Percentiles rank a stretch among this genome's conserved stretches.
phyloP scores from a whole-genome alignment of 805 yeast genomes.

The Cyberlindnera bimundalis region DNA sequence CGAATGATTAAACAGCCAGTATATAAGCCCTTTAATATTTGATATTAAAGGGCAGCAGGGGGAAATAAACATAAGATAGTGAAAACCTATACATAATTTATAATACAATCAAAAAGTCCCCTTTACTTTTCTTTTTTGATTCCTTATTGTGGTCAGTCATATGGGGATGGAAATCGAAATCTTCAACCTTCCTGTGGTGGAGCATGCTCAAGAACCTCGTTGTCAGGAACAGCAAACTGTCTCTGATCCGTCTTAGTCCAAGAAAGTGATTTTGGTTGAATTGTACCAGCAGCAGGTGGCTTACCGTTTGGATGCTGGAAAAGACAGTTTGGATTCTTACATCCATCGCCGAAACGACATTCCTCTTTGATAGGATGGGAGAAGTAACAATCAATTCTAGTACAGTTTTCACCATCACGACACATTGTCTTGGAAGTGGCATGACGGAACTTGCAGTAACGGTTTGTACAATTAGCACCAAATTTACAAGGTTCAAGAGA shows the following conservation, averaged over 20 bases:
- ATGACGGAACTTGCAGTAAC: conserved; percentile 79
- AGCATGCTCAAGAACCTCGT: conserved; percentile 67
- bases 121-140: not conserved
- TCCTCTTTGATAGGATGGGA: conserved; percentile 77
- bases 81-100: conserved; percentile 1
- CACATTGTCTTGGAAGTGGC: conserved; percentile 72
- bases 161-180: too few species aligned
- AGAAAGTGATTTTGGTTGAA: conserved; percentile 19
- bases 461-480: conserved; percentile 72
- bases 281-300: conserved; percentile 25
- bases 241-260: conserved; percentile 51
- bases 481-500: conserved; percentile 81
- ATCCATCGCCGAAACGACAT: conserved; percentile 76
- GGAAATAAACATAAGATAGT: conserved; percentile 2
- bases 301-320: conserved; percentile 84
- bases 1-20: conserved; percentile 4
- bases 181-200: conserved; percentile 42
- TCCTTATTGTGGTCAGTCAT: too few species aligned
- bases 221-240: conserved; percentile 75
- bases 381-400: conserved; percentile 76
- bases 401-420: conserved; percentile 77
- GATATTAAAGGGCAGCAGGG: conserved; percentile 2
- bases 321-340: conserved; percentile 68
- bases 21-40: conserved; percentile 5
- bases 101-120: conserved; percentile 1